Evolutionary conservation across 495 filamentous ascomycete species (phyloP), one percentile per base, ranked within the genome.

Genomic region (Aspergillus egyptiacus): DNA sequence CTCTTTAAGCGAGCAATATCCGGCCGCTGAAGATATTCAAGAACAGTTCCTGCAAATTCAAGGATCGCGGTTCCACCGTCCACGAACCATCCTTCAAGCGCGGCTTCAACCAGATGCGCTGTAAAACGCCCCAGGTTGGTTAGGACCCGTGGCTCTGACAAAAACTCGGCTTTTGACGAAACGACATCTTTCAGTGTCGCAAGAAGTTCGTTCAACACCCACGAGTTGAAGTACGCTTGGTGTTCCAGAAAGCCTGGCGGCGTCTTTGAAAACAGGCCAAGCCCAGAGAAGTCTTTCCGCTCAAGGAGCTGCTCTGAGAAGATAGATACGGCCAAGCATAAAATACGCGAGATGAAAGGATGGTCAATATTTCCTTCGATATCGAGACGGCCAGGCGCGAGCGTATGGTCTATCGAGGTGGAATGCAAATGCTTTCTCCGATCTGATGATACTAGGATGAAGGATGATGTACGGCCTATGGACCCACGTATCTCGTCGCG

Each of bases 11-110:
- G 73, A 2, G 85, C 77, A 22, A 98, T 70, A 17, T 95, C 89
- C 1, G 94, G 87, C 25, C 85, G 80, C 59, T 96, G 89, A 11
- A 96, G 73, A 62, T 94, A 88, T 59, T 97, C 91, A 13, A 98
- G 64, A 17, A 96, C 62, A 6, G 78, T 77, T 2, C 89, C 93
- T n/a, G 84, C 76, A 53, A 95, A 94, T 55, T 97, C 89, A n/a
- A 96, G 68, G 43, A 87, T 79, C 2, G 81, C 71, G 42, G 50
- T 55, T 8, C 85, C 88, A 5, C 91, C 93, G 50, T 89, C 81
- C 34, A 95, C 76, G 58, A 96, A 96, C 88, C 89, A 95, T 24
- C 93, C 93, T 66, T 98, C 93, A 55, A 89, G 96, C 13, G 96
- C 81, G 23, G 88, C 87, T 67, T 98, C 94, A 0, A 81, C 78